Evolutionary conservation across 2,329 filamentous ascomycete genomes (phyloP), one percentile per base, ranked within the genome.

Genomic region (Calonectria crousiana): DNA sequence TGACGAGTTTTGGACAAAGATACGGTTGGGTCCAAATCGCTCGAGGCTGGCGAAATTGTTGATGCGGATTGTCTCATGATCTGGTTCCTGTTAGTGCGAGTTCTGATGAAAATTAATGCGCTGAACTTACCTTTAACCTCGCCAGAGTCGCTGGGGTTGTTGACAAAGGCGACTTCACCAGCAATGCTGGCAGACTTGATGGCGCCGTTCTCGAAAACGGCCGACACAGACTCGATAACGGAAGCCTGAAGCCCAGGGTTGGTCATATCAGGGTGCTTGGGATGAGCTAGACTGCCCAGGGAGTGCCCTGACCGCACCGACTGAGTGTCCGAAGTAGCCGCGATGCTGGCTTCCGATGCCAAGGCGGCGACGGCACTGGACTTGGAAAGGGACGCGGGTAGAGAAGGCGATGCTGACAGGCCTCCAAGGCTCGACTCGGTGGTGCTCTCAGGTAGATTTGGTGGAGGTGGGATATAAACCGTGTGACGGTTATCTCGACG

Each of bases 401-500:
- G 53, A 6, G 75, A 73, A 28, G 80, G 80, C 10, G 80, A 80
- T 9, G 69, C 73, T 13, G 80, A 75, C 0, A 79, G 53, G 28
- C 71, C 76, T 10, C 73, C 67, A 6, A 80, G 32, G 11, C 75
- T 76, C 0, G 75, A 78, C 18, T 82, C 81, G 3, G 78, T 78
- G 4, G 83, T 78, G 70, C 83, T 81, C 75, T 87, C 83, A 62
- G 85, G 74, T 20, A 85, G 76, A 36, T 82, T 81, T 10, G 83
- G 77, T 4, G 83, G 77, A 3, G 86, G 83, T 13, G 95, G 93
- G 76, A 96, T 89, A 81, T 97, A 96, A 69, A 98, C 93, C 1
- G 96, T 98, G 84, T 98, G 98, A 73, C 96, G 92, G 76, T 97
- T 95, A 83, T 98, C 96, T 82, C 97, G 91, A 74, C 97, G 93